Evolutionary conservation across 805 yeast genomes (phyloP), one percentile per base, ranked within the genome.

Genomic region (Lipomyces orientalis): DNA sequence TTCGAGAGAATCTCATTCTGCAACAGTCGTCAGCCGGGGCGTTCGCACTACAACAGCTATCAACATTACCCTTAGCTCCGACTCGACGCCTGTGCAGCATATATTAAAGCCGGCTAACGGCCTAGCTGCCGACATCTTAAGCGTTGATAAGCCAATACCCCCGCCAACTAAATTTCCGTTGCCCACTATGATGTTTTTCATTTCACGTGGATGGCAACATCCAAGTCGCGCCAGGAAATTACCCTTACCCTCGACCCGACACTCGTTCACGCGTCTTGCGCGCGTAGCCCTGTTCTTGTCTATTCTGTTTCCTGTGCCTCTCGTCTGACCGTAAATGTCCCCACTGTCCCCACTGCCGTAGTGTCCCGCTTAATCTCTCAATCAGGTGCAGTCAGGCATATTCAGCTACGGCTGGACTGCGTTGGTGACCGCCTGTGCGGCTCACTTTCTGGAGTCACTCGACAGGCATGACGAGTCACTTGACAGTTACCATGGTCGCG

Each of bases 51-150:
- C 34, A 58, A 16, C 31, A 19, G 29, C 33, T 3, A n/a, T 52
- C 59, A 10, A 7, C 61, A 65, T 6, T 39, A 65, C 71, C 46
- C 66, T 55, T 14, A 10, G 16, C 16, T 37, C 58, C 19, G 63
- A 22, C n/a, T 54, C 63, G 29, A 68, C 46, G 19, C 66, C 72
- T 25, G 71, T 69, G 54, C 72, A 63, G 57, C 72, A 66, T 31
- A 69, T 34, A 8, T 61, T 62, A 31, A 67, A 64, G 14, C 72
- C 72, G 14, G n/a, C 37, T 14, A 68, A 58, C 14, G 71, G 71
- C 9, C 25, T 52, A n/a, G 55, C 22, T 16, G 34, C n/a, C 55
- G 55, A 43, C 49, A 43, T 43, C 12, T 14, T n/a, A 43, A 8
- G 19, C 49, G 49, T n/a, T 43, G 49, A 43, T 43, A 12, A 22